Conservation (phyloP, 2,329 filamentous ascomycete genomes). For the Cercospora sp. region DNA sequence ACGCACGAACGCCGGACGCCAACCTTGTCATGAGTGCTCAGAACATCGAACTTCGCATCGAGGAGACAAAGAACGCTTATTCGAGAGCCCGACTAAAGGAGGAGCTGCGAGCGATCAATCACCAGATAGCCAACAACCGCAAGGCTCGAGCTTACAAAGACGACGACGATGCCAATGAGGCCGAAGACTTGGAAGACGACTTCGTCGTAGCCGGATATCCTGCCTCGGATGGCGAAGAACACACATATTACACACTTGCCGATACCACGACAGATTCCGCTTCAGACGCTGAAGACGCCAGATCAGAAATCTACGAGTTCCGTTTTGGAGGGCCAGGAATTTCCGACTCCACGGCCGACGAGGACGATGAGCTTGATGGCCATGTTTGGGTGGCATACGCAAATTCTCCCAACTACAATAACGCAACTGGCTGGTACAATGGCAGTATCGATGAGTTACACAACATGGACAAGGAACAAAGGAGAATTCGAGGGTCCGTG, state of each 20-base stretch:
- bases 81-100: slow-evolving; percentile 36
- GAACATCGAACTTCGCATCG: slow-evolving; percentile 39
- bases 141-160: slow-evolving; percentile 33
- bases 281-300: slow-evolving; percentile 28
- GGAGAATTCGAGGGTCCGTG: slow-evolving; percentile 11
- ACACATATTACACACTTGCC: slow-evolving; percentile 36
- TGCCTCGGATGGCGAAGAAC: slow-evolving; percentile 36
- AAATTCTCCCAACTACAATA: slow-evolving; percentile 31
- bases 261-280: slow-evolving; percentile 34
- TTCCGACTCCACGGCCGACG: slow-evolving; percentile 27
- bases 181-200: slow-evolving; percentile 32
- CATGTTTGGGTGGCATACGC: slow-evolving; percentile 19
- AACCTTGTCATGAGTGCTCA: slow-evolving; percentile 35
- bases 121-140: slow-evolving; percentile 37
- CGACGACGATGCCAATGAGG: slow-evolving; percentile 30
- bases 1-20: slow-evolving; percentile 21
- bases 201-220: slow-evolving; percentile 34
- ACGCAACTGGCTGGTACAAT: slow-evolving; percentile 36
- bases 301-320: slow-evolving; percentile 36
- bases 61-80: slow-evolving; percentile 35
- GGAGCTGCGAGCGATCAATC: slow-evolving; percentile 36
- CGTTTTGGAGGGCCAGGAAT: slow-evolving; percentile 24
- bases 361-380: slow-evolving; percentile 26
- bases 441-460: slow-evolving; percentile 37
- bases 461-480: slow-evolving; percentile 12